Conservation (phyloP, 1,284 basidiomycete genomes). For the Cryptococcus neoformans region DNA sequence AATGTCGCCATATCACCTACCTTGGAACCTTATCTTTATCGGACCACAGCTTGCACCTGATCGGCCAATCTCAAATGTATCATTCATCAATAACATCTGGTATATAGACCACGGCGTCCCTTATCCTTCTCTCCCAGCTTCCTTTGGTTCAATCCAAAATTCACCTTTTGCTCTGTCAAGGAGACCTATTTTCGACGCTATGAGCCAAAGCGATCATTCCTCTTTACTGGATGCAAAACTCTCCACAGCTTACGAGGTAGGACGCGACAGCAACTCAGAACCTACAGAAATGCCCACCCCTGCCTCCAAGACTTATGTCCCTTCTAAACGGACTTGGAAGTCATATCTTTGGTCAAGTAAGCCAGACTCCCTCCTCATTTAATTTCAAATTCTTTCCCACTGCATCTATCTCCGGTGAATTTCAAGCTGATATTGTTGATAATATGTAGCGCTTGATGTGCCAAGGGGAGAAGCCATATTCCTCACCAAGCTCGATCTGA, state of each 20-base stretch:
- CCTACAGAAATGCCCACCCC: background rate
- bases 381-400: background rate
- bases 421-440: background rate
- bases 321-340: slow-evolving; percentile 9
- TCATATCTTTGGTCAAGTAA: slow-evolving; percentile 14
- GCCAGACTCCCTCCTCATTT: background rate
- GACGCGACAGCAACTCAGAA: background rate
- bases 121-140: background rate
- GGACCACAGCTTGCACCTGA: background rate
- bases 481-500: slow-evolving; percentile 29
- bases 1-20: background rate
- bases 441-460: slow-evolving; percentile 12
- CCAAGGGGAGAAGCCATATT: slow-evolving; percentile 25
- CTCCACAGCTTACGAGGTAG: background rate
- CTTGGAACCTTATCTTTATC: background rate
- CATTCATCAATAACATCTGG: background rate
- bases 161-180: background rate
- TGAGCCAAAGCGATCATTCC: background rate
- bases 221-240: background rate
- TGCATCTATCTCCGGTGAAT: background rate
- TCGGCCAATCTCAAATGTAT: background rate
- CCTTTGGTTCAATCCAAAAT: background rate
- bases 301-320: slow-evolving; percentile 3
- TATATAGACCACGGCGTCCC: background rate
- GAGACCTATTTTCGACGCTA: background rate